Conservation (phyloP, 108 stramenopile species). For the Skeletonema grethae region DNA sequence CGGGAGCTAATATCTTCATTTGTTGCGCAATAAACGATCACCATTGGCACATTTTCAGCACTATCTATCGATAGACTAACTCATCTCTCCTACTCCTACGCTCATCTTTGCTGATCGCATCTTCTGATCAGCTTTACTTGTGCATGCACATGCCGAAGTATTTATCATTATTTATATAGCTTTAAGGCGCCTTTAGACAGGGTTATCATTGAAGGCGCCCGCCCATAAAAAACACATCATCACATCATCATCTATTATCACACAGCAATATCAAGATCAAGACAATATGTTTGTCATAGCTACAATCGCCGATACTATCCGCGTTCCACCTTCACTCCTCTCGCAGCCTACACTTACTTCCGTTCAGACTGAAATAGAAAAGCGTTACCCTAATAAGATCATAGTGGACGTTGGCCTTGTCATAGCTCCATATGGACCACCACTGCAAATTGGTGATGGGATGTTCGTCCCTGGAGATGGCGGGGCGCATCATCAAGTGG, state of each 20-base stretch:
- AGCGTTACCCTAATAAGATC: constrained; percentile 80
- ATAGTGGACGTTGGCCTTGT: constrained; percentile 85
- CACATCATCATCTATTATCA: neutral
- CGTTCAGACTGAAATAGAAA: constrained; percentile 76
- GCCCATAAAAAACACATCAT: neutral
- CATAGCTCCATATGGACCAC: constrained; percentile 76
- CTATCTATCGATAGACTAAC: no score
- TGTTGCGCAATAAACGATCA: no score
- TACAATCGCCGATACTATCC: constrained; percentile 73
- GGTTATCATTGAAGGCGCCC: constrained; percentile 33
- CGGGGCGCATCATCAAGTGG: constrained; percentile 78
- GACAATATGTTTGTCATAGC: constrained; percentile 84
- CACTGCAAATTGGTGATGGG: constrained; percentile 66
- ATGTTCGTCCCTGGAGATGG: constrained; percentile 84
- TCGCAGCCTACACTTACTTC: constrained; percentile 60
- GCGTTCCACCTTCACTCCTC: constrained; percentile 71
- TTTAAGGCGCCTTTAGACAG: constrained; percentile 31
- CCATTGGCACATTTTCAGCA: no score
- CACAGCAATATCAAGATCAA: constrained; percentile 27
- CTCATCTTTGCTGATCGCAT: neutral
- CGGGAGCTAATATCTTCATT: no score
- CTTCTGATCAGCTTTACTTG: neutral
- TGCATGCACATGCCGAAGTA: constrained; percentile 6
- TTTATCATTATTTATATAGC: constrained; percentile 1
- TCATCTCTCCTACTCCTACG: no score